These are phyloP conservation scores for Aspergillus nomiae DNA, from an alignment of 2,329 filamentous ascomycete genomes.

Conservation along the genomic window DNA sequence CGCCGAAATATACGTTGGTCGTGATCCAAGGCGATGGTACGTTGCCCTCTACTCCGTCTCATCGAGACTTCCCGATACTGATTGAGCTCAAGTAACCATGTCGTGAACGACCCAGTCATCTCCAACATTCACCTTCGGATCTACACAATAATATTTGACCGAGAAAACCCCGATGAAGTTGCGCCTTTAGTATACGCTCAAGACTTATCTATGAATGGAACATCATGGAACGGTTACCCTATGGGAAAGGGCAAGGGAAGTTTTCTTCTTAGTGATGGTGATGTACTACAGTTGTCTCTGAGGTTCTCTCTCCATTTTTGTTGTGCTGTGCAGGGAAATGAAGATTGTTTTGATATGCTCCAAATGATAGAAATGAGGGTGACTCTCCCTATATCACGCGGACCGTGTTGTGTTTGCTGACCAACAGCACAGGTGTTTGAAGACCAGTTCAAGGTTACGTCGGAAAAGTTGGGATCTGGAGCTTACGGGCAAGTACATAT, in stretches of 20 bases:
- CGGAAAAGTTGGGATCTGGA: slow-evolving; percentile 44
- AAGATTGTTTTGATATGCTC: slow-evolving; percentile 24
- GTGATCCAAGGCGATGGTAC: slow-evolving; percentile 35
- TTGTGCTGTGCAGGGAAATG: slow-evolving; percentile 7
- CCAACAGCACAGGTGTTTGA: slow-evolving; percentile 31
- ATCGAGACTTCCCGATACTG: slow-evolving; percentile 8
- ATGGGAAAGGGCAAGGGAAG: slow-evolving; percentile 37
- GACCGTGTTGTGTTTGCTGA: background rate
- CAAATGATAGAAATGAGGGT: slow-evolving; percentile 41
- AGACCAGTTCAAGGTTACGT: slow-evolving; percentile 39
- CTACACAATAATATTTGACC: slow-evolving; percentile 46
- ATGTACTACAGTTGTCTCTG: slow-evolving; percentile 35
- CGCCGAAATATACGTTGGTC: slow-evolving; percentile 39
- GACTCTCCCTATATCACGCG: background rate
- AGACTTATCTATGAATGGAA: slow-evolving; percentile 46
- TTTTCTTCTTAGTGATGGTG: slow-evolving; percentile 42
- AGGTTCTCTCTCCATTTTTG: slow-evolving; percentile 25
- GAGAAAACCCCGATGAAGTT: slow-evolving; percentile 38
- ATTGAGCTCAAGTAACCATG: slow-evolving; percentile 32
- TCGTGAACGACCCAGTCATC: slow-evolving; percentile 36
- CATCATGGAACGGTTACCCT: slow-evolving; percentile 39
- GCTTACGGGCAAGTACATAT: slow-evolving; percentile 47
- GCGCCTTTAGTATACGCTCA: slow-evolving; percentile 47
- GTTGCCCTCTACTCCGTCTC: background rate
- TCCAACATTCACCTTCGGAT: slow-evolving; percentile 48